phyloP scores from a whole-genome alignment of 2,329 filamentous ascomycete species.

The Blastomyces gilchristii region DNA sequence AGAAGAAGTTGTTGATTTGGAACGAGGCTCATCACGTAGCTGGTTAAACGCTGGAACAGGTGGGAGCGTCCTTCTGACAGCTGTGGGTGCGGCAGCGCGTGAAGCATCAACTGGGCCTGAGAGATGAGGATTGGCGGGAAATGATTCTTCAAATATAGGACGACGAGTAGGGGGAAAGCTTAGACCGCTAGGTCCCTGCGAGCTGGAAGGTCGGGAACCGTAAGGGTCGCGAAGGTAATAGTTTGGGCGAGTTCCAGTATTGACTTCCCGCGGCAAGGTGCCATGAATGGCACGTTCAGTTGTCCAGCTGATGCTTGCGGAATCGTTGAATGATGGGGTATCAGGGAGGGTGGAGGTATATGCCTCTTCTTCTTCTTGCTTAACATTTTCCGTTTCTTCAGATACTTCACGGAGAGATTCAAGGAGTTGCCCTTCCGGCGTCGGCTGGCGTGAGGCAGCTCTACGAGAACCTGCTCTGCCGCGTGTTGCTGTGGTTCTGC shows the following conservation, averaged over 20 bases:
- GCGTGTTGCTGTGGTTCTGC: constrained; percentile 6
- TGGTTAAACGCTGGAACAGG: constrained; percentile 3
- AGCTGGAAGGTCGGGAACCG: background rate
- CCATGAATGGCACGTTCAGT: constrained; percentile 13
- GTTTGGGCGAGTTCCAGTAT: background rate
- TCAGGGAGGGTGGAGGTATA: background rate
- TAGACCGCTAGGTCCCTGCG: background rate
- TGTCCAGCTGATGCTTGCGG: constrained; percentile 16
- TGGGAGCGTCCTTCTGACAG: background rate
- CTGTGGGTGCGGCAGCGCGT: background rate
- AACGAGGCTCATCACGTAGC: background rate
- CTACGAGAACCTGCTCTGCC: background rate
- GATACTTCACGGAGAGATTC: constrained; percentile 17
- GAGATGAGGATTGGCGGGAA: background rate
- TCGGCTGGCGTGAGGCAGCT: constrained; percentile 10
- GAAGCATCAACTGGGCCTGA: background rate
- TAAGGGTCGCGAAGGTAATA: background rate
- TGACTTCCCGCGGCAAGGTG: background rate
- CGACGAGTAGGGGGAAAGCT: background rate
- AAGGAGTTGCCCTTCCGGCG: constrained; percentile 19
- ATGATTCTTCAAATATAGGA: background rate
- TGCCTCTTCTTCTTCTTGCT: background rate
- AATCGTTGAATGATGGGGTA: background rate
- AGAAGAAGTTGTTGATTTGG: background rate
- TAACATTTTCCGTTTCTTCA: constrained; percentile 10